Conservation (phyloP, 305 asterid genomes). For the Rubia peregrina region DNA sequence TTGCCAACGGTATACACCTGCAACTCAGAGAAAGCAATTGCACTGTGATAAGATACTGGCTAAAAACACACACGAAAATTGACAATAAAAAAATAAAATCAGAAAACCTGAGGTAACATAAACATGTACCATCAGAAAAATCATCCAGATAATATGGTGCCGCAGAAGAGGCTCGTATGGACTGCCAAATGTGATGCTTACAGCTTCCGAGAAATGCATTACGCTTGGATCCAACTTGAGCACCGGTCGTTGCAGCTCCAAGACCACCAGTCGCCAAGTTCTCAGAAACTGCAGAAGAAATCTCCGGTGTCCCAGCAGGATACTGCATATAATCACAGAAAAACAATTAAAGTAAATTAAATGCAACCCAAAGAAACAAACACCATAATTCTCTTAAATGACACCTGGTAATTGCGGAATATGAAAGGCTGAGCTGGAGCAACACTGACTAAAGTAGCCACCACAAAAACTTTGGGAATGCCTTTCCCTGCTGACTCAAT, state of each 20-base stretch:
- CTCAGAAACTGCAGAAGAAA: slow-evolving; percentile 59
- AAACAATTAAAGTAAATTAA: not conserved
- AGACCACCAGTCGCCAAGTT: slow-evolving; percentile 53
- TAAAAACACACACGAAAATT: slow-evolving; percentile 1
- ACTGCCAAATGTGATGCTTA: slow-evolving; percentile 93
- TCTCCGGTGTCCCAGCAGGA: slow-evolving; percentile 95
- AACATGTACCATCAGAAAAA: slow-evolving; percentile 75
- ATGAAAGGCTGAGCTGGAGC: slow-evolving; percentile 97
- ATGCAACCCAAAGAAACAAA: not conserved
- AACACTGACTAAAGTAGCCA: slow-evolving; percentile 88
- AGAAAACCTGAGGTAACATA: too few relatives aligned
- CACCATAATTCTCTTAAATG: slow-evolving; percentile 13
- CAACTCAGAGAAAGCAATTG: slow-evolving; percentile 6
- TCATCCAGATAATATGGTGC: slow-evolving; percentile 99
- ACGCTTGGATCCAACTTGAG: slow-evolving; percentile 76
- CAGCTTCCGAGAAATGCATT: slow-evolving; percentile 96
- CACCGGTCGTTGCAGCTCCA: slow-evolving; percentile 64
- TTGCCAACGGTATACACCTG: slow-evolving; percentile 92
- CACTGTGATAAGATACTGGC: slow-evolving; percentile 1
- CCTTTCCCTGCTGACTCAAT: slow-evolving; percentile 93
- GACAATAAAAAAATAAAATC: too few relatives aligned
- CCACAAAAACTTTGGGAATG: slow-evolving; percentile 93
- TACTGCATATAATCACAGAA: slow-evolving; percentile 47
- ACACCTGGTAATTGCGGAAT: slow-evolving; percentile 98
- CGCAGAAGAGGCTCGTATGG: slow-evolving; percentile 99